Conservation (phyloP, 352 stramenopile genomes). For the Stramenopiles sp. region DNA sequence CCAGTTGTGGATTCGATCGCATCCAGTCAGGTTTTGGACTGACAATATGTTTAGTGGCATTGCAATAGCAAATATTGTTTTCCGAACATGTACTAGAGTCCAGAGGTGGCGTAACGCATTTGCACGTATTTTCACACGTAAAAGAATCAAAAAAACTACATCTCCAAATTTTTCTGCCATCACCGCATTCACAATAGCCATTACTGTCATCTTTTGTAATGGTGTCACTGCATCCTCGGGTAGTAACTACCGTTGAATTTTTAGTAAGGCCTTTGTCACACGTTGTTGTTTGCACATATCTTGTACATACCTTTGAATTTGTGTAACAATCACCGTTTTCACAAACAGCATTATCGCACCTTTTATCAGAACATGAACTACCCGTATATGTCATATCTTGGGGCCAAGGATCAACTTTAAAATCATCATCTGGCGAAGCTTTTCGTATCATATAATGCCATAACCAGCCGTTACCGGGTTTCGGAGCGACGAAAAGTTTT, state of each 20-base stretch:
- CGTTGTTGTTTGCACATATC: too few relatives aligned
- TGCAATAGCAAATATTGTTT: too few relatives aligned
- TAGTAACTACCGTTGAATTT: neutral
- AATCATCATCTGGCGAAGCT: too few relatives aligned
- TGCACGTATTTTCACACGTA: neutral
- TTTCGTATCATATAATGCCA: neutral
- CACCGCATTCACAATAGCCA: neutral
- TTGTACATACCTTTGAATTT: too few relatives aligned
- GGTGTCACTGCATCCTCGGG: neutral
- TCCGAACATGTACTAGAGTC: too few relatives aligned
- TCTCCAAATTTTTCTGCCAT: neutral
- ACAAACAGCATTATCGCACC: neutral
- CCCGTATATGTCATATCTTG: neutral
- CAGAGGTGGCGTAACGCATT: neutral
- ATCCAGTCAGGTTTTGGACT: slow-evolving; percentile 2
- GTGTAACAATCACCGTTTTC: too few relatives aligned
- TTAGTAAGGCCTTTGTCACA: too few relatives aligned
- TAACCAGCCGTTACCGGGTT: neutral
- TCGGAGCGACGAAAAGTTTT: neutral
- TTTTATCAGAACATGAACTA: neutral
- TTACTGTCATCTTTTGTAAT: too few relatives aligned
- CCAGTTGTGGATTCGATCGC: neutral
- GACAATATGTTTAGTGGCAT: too few relatives aligned
- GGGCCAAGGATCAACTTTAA: too few relatives aligned
- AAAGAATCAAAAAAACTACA: neutral